Conservation (phyloP, 192 early-diverging fungal genomes). For the Gorgonomyces haynaldii region DNA sequence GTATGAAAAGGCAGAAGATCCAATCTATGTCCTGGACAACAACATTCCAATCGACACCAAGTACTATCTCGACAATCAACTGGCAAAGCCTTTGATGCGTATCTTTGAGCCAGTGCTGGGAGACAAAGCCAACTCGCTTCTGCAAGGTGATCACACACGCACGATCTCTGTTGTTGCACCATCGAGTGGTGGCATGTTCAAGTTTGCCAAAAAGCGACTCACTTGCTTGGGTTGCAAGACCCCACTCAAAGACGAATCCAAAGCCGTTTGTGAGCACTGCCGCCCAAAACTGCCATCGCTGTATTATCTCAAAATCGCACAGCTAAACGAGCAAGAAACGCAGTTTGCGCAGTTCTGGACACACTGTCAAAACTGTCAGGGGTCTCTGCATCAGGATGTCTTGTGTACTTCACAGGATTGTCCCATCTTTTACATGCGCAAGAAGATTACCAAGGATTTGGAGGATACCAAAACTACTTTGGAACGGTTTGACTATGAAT, state of each 20-base stretch:
- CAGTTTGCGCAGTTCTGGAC: slow-evolving; percentile 88
- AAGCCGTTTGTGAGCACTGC: slow-evolving; percentile 76
- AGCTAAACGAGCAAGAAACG: slow-evolving; percentile 60
- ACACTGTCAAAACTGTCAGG: slow-evolving; percentile 95
- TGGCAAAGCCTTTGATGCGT: slow-evolving; percentile 81
- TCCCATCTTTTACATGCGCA: slow-evolving; percentile 98
- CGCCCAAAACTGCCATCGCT: slow-evolving; percentile 56
- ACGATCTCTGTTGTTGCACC: slow-evolving; percentile 80
- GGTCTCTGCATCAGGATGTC: slow-evolving; percentile 81
- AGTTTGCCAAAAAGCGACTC: slow-evolving; percentile 83
- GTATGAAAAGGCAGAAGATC: slow-evolving; percentile 97
- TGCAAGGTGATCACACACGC: slow-evolving; percentile 40
- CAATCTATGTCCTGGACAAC: slow-evolving; percentile 95
- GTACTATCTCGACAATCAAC: slow-evolving; percentile 94
- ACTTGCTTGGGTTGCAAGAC: slow-evolving; percentile 89
- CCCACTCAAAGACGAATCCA: slow-evolving; percentile 49
- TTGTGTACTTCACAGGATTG: slow-evolving; percentile 92
- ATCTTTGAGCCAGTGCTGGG: slow-evolving; percentile 97
- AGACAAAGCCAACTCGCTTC: slow-evolving; percentile 59
- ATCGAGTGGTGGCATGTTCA: slow-evolving; percentile 80
- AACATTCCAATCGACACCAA: slow-evolving; percentile 94
- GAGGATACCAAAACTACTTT: slow-evolving; percentile 57
- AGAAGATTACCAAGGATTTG: slow-evolving; percentile 88
- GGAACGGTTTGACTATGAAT: slow-evolving; percentile 54
- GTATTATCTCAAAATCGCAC: slow-evolving; percentile 60